These are phyloP conservation scores for Artemisia annua DNA, from an alignment of 129 eudicot species.

Conservation along the genomic window DNA sequence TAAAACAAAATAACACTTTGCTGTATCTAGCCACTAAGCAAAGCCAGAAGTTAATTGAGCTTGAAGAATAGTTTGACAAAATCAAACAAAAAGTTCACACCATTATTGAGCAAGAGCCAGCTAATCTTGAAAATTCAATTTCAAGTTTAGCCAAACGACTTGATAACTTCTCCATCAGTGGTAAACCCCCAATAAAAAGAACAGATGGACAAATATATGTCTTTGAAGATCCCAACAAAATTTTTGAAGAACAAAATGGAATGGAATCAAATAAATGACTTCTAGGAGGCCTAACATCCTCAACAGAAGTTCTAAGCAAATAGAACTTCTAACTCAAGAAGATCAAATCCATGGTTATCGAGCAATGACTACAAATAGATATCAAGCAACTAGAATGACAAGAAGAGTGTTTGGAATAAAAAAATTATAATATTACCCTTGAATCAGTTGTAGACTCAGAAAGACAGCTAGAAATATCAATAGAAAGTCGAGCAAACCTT, in stretches of 20 bases:
- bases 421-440: too few species aligned
- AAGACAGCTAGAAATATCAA: background rate
- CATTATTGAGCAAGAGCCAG: too few species aligned
- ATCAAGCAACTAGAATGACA: background rate
- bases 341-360: background rate
- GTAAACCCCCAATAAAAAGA: too few species aligned
- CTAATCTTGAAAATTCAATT: too few species aligned
- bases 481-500: background rate
- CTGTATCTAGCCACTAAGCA: too few species aligned
- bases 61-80: too few species aligned
- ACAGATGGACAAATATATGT: too few species aligned
- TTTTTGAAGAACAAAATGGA: background rate
- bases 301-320: background rate
- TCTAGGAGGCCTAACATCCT: background rate
- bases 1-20: too few species aligned
- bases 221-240: background rate
- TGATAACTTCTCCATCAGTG: too few species aligned
- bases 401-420: background rate
- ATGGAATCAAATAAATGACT: background rate
- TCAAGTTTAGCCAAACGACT: too few species aligned
- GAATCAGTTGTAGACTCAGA: background rate
- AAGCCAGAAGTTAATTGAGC: too few species aligned
- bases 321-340: background rate
- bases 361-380: background rate
- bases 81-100: too few species aligned